phyloP scores from a whole-genome alignment of 768 basidiomycete species.

The Rhodosporidiobolus sp. region DNA sequence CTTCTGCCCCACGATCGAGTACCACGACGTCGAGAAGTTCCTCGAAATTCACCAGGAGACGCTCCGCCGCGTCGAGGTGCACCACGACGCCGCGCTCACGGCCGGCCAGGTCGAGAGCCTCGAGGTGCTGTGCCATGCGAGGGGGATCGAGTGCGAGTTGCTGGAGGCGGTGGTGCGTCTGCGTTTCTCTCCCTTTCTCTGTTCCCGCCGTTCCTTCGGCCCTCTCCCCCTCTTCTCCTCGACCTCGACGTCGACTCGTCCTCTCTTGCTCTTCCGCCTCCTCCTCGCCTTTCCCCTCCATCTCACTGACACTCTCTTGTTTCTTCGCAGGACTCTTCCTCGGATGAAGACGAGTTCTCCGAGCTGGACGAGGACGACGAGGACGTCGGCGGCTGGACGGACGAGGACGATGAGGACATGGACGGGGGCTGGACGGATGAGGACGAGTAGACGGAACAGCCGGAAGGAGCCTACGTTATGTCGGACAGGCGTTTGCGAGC shows the following conservation, averaged over 20 bases:
- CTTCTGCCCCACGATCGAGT: slow-evolving; percentile 29
- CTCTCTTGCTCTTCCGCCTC: neutral
- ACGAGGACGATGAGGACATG: slow-evolving; percentile 5
- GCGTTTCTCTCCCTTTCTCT: neutral
- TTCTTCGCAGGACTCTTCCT: neutral
- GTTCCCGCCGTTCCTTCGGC: neutral
- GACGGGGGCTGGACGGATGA: neutral
- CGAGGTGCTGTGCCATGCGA: slow-evolving; percentile 32
- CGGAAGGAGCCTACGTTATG: too few relatives aligned
- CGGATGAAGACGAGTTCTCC: neutral
- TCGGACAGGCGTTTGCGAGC: too few relatives aligned
- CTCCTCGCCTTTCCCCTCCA: neutral
- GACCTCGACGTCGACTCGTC: too few relatives aligned
- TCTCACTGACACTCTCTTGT: neutral
- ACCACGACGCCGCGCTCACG: slow-evolving; percentile 16
- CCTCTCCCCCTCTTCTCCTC: neutral
- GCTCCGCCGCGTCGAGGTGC: slow-evolving; percentile 18
- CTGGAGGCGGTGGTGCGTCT: slow-evolving; percentile 9
- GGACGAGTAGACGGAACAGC: neutral
- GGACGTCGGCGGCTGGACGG: neutral
- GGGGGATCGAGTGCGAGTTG: slow-evolving; percentile 20
- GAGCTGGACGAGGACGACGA: neutral
- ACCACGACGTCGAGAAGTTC: slow-evolving; percentile 19
- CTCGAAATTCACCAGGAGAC: slow-evolving; percentile 10
- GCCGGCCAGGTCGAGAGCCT: slow-evolving; percentile 28